These are phyloP conservation scores for Suhomyces taliae DNA, from an alignment of 1,139 yeast genomes.

Conservation along the genomic window DNA sequence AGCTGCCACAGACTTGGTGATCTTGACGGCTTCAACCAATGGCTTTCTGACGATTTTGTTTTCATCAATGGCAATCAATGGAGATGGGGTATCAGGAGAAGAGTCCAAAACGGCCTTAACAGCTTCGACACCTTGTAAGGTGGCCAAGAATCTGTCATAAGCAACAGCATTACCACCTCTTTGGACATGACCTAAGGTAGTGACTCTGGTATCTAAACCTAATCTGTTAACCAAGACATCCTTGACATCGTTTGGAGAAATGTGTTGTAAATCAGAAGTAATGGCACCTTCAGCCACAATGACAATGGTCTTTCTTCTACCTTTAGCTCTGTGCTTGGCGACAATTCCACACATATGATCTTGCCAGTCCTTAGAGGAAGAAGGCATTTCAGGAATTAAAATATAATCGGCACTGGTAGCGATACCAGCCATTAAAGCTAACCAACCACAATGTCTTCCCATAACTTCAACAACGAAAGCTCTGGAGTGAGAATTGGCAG, in stretches of 20 bases:
- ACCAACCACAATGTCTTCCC: constrained; percentile 99
- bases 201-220: constrained; percentile 91
- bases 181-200: constrained; percentile 95
- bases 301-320: constrained; percentile 91
- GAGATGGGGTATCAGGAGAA: constrained; percentile 91
- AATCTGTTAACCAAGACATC: constrained; percentile 68
- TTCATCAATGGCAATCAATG: constrained; percentile 88
- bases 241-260: constrained; percentile 76
- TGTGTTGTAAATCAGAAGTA: constrained; percentile 76
- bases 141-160: constrained; percentile 83
- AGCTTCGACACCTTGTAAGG: constrained; percentile 97
- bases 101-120: constrained; percentile 87
- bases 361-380: constrained; percentile 67
- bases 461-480: constrained; percentile 97
- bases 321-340: constrained; percentile 75
- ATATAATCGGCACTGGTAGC: constrained; percentile 95
- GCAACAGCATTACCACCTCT: constrained; percentile 99
- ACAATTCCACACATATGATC: constrained; percentile 72
- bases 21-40: constrained; percentile 82
- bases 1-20: constrained; percentile 82
- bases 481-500: constrained; percentile 95
- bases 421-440: constrained; percentile 93
- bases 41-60: constrained; percentile 84
- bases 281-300: constrained; percentile 98
- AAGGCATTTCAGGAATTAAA: constrained; percentile 83